Evolutionary conservation across 2,329 filamentous ascomycete species (phyloP).

Genomic region (Ilyonectria robusta): DNA sequence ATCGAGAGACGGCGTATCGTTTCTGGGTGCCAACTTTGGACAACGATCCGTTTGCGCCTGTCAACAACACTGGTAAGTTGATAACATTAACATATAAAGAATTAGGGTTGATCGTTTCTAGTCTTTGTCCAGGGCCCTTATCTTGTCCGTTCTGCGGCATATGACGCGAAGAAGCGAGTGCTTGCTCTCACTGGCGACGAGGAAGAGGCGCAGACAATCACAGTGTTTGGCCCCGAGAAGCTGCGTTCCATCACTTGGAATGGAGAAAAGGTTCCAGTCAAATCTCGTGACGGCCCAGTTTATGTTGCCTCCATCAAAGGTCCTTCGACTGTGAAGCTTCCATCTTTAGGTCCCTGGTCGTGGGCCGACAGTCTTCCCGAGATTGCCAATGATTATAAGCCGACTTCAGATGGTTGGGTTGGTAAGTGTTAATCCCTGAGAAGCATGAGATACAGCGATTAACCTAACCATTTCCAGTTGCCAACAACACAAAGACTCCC

Average conservation of each 20-base stretch:
- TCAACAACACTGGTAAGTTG: conserved; percentile 60
- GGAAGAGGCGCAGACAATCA: conserved; percentile 57
- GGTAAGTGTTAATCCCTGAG: conserved; percentile 40
- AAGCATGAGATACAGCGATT: background rate
- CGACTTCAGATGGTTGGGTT: conserved; percentile 60
- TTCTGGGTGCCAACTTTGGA: conserved; percentile 70
- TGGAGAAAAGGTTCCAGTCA: conserved; percentile 54
- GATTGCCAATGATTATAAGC: conserved; percentile 58
- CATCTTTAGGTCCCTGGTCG: conserved; percentile 61
- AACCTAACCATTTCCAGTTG: conserved; percentile 44
- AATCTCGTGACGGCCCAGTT: conserved; percentile 45
- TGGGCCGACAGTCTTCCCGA: conserved; percentile 65
- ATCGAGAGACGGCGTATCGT: conserved; percentile 67
- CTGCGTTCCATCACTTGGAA: conserved; percentile 67
- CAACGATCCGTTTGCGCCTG: conserved; percentile 60
- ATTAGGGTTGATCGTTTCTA: conserved; percentile 44
- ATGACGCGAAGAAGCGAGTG: conserved; percentile 51
- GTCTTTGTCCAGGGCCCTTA: conserved; percentile 68
- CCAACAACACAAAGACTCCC: conserved; percentile 64
- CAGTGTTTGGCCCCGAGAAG: conserved; percentile 62
- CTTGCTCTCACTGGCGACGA: conserved; percentile 63
- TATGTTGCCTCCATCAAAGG: conserved; percentile 48
- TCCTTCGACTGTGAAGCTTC: conserved; percentile 53
- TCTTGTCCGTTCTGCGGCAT: conserved; percentile 62
- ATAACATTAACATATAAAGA: fast-evolving